Evolutionary conservation across 495 filamentous ascomycete genomes (phyloP).

Genomic region (Neurospora intermedia): DNA sequence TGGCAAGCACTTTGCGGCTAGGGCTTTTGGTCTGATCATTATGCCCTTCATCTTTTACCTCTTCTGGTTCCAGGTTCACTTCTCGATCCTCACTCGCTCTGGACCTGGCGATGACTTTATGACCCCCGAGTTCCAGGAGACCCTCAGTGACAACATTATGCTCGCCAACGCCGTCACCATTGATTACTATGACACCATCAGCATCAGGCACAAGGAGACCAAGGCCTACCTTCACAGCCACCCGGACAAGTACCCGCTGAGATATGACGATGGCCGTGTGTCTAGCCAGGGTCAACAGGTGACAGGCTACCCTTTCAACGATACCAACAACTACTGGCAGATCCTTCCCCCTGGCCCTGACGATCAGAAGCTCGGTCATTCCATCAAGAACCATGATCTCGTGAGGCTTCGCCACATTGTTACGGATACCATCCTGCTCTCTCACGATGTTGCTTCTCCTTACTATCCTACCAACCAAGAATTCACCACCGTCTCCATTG

Average conservation of each 20-base stretch:
- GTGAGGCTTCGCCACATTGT: slow-evolving; percentile 80
- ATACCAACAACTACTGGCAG: slow-evolving; percentile 98
- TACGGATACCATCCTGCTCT: slow-evolving; percentile 78
- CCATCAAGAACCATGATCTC: slow-evolving; percentile 75
- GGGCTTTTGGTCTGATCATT: slow-evolving; percentile 69
- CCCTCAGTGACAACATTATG: slow-evolving; percentile 88
- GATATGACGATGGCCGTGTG: slow-evolving; percentile 95
- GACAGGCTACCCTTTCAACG: slow-evolving; percentile 94
- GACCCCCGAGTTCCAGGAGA: slow-evolving; percentile 96
- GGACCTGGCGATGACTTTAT: slow-evolving; percentile 98
- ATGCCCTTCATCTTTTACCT: slow-evolving; percentile 96
- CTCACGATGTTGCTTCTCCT: slow-evolving; percentile 98
- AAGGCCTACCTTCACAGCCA: slow-evolving; percentile 94
- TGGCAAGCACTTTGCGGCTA: slow-evolving; percentile 80
- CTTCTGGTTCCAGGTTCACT: slow-evolving; percentile 99
- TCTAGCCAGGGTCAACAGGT: slow-evolving; percentile 98
- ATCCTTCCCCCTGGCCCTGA: slow-evolving; percentile 58
- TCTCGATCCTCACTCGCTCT: slow-evolving; percentile 75
- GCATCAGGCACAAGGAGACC: slow-evolving; percentile 91
- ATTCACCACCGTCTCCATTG: slow-evolving; percentile 72
- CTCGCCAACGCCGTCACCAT: slow-evolving; percentile 73
- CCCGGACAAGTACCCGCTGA: slow-evolving; percentile 74
- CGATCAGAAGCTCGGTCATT: slow-evolving; percentile 42
- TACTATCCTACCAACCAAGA: slow-evolving; percentile 97
- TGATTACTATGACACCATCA: slow-evolving; percentile 82